Evolutionary conservation across 768 basidiomycete genomes (phyloP), one percentile per base, ranked within the genome.

Genomic region (Pisolithus microcarpus): DNA sequence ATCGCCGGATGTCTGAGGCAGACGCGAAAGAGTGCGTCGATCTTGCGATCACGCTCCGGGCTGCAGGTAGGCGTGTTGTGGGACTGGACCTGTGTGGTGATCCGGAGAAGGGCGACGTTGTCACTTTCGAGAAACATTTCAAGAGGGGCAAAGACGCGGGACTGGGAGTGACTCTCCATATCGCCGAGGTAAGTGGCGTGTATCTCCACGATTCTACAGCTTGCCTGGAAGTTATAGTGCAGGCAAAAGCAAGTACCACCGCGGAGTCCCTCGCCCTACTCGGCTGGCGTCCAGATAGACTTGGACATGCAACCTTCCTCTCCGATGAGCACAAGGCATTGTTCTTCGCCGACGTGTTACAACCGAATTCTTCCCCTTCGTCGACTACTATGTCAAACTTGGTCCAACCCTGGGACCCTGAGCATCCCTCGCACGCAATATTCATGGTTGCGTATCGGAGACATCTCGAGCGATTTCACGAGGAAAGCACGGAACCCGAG

Each of bases 271-370:
- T 77, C 8, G 62, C 69, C 36, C 68, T 91, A 11, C 75, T 91
- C 0, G 77, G 78, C 1, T 82, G 75, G 64, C 64, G 67, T 19
- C 89, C 89, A 0, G 73, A 83, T 47, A 72, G 90, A 39, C 70
- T 92, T 0, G 86, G 90, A 0, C 90, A 92, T 53, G 90, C 87
- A 3, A 91, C 90, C 0, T 91, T 86, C 66, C 74, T 93, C 21
- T 70, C 81, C 52, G 76, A 78, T 2, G 78, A 79, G 43, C 78
- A 80, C 0, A 76, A 78, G 53, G 65, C 70, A 1, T 61, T 82
- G 38, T 85, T 89, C 7, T 66, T 78, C 48, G 60, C 61, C 8
- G 59, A 61, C 39, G 50, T 66, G 40, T 60, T 61, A 23, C 58
- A 65, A 1, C 45, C 51, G 3, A 24, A 54, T 48, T 18, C 49